phyloP scores from a whole-genome alignment of 345 rosid species.

The Eucalyptus shirleyi region DNA sequence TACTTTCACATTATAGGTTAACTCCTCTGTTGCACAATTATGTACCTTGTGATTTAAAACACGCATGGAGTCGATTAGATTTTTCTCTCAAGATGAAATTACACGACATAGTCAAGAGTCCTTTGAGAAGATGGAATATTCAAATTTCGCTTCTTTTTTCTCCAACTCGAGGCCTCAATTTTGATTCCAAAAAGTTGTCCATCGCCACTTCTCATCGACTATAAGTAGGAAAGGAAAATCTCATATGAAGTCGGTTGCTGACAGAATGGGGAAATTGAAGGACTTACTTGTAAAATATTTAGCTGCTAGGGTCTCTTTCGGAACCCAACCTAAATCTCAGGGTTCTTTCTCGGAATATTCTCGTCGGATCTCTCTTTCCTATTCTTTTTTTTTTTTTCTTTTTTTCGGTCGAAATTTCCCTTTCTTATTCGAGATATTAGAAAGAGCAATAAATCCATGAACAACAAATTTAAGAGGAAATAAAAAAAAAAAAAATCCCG shows the following conservation, averaged over 20 bases:
- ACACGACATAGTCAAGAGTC: neutral
- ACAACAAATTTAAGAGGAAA: neutral
- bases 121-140: neutral
- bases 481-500: neutral
- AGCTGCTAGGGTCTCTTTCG: neutral
- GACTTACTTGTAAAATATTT: neutral
- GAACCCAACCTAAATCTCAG: neutral
- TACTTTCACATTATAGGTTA: neutral
- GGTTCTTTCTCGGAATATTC: neutral
- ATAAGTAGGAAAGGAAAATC: neutral
- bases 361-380: neutral
- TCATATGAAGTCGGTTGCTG: neutral
- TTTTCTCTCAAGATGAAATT: neutral
- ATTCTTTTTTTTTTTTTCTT: neutral
- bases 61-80: accelerated
- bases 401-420: neutral
- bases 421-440: neutral
- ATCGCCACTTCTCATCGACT: neutral
- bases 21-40: neutral
- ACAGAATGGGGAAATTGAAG: neutral
- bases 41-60: neutral
- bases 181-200: neutral
- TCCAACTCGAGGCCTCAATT: neutral
- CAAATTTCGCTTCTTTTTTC: neutral
- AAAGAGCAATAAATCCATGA: neutral